phyloP scores from a whole-genome alignment of 805 yeast genomes.

The Schwanniomyces occidentalis region DNA sequence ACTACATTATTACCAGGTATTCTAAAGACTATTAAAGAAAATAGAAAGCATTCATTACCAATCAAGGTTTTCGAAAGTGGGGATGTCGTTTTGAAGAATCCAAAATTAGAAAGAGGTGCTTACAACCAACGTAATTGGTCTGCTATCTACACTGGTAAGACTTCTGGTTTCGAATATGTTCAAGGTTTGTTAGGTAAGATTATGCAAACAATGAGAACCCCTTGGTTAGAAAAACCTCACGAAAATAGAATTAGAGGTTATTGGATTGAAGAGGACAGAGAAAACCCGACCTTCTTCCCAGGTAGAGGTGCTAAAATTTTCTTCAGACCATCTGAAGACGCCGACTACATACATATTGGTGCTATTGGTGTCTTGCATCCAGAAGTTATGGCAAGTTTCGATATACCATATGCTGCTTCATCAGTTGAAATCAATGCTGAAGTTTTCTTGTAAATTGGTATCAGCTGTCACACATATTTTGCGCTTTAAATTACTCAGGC shows the following conservation, averaged over 20 bases:
- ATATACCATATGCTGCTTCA: slow-evolving; percentile 90
- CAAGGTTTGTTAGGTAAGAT: slow-evolving; percentile 94
- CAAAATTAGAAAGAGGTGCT: slow-evolving; percentile 80
- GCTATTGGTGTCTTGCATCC: slow-evolving; percentile 95
- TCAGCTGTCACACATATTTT: too few species aligned
- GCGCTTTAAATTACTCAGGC: too few species aligned
- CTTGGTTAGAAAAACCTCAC: slow-evolving; percentile 65
- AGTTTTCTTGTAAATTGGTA: slow-evolving; percentile 60
- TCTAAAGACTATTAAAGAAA: slow-evolving; percentile 91
- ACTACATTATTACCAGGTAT: slow-evolving; percentile 93
- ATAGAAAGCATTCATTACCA: slow-evolving; percentile 93
- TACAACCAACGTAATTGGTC: slow-evolving; percentile 92
- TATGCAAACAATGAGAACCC: slow-evolving; percentile 93
- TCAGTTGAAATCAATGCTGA: slow-evolving; percentile 88
- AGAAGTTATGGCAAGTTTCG: slow-evolving; percentile 81
- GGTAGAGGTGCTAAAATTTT: slow-evolving; percentile 93
- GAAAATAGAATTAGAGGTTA: slow-evolving; percentile 66
- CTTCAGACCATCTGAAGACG: slow-evolving; percentile 67
- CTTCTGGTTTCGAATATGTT: slow-evolving; percentile 90
- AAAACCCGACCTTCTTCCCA: slow-evolving; percentile 81
- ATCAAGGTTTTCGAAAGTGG: slow-evolving; percentile 94
- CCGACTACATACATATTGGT: slow-evolving; percentile 64
- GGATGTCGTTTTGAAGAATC: slow-evolving; percentile 87
- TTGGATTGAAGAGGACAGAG: slow-evolving; percentile 75
- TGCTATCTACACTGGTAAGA: slow-evolving; percentile 91